Base-by-base conservation (phyloP, 768 basidiomycete species). In the Psilocybe tampanensis region DNA sequence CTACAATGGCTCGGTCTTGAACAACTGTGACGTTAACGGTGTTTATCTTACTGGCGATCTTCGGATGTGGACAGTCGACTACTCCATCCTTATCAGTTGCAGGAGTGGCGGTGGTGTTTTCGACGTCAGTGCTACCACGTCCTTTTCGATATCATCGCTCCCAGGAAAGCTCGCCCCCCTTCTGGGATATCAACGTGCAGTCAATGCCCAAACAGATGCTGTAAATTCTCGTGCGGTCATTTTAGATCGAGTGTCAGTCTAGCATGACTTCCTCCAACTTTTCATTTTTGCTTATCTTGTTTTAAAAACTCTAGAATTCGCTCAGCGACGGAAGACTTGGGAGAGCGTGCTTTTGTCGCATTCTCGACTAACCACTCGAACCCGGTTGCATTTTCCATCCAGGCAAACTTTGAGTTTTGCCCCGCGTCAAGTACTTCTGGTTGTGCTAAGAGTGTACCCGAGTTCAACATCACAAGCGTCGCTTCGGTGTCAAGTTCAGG, bases 21-120 rank as follows among this genome's bases (percentile, higher is more conserved):
- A 61, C n/a, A 52, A 63, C 44, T 69, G 68, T n/a, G 47, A 49
- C 11, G 47, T 49, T 47, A 64, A 66, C 49, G 54, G 65, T n/a
- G 26, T 68, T 8, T 63, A 57, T 39, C 22, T 70, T 19, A 60
- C 58, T 48, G 67, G 51, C 4, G 62, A 63, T 52, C 18, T 63
- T 44, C 47, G 44, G n/a, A 47, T 55, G 24, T 64, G 56, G 54
- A 36, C 55, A 3, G 52, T 68, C 29, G 66, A 67, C 17, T 55
- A 29, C 15, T 65, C 64, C 0, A 60, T 60, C 5, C 17, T 64
- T 0, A 44, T 69, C 0, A 45, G 41, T 3, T 69, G 66, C 47
- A 56, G 55, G 42, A 41, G 52, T 8, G 52, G 51, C 9, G 50
- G 53, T 6, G 56, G 55, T 6, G 56, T 23, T 17, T 54, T 54